Conservation (phyloP, 2,329 filamentous ascomycete species). For the Pseudopyrenochaeta lycopersici region DNA sequence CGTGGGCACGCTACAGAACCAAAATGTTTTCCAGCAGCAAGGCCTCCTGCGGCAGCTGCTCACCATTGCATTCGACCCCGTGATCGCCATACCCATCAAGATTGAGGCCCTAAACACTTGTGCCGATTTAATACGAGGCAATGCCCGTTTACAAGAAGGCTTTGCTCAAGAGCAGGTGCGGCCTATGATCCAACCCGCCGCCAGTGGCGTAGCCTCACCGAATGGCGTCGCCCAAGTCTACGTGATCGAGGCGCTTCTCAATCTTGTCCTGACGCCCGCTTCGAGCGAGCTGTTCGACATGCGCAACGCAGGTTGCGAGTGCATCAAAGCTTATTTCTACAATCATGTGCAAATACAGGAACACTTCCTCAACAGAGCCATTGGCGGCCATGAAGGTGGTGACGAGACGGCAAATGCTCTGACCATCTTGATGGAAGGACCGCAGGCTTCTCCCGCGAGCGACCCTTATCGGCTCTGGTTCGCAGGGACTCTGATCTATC, state of each 20-base stretch:
- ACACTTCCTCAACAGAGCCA: constrained; percentile 88
- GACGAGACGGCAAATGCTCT: constrained; percentile 90
- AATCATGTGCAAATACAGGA: constrained; percentile 81
- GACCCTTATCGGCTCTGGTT: constrained; percentile 94
- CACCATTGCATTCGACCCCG: constrained; percentile 80
- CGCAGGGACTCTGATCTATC: constrained; percentile 84
- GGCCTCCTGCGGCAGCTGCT: constrained; percentile 81
- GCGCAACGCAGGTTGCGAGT: constrained; percentile 85
- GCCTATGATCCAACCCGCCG: constrained; percentile 60
- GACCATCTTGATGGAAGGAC: constrained; percentile 77
- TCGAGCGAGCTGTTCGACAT: constrained; percentile 76
- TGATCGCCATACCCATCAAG: constrained; percentile 78
- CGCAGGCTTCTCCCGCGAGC: constrained; percentile 66
- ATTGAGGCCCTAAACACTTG: constrained; percentile 87
- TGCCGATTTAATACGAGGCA: constrained; percentile 87
- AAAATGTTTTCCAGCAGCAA: constrained; percentile 84
- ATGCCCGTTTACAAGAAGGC: constrained; percentile 80
- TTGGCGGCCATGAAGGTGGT: constrained; percentile 82
- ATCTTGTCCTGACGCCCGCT: constrained; percentile 77
- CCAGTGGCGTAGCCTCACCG: constrained; percentile 52
- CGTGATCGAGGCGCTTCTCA: constrained; percentile 91
- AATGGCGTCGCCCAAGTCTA: constrained; percentile 74
- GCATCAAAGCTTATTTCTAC: constrained; percentile 90
- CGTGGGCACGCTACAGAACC: constrained; percentile 81
- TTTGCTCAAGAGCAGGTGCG: constrained; percentile 88